Percentiles rank a stretch among this genome's conserved stretches.
Conservation (phyloP, 1,139 yeast species). For the Protomyces lactucae-debilis region DNA sequence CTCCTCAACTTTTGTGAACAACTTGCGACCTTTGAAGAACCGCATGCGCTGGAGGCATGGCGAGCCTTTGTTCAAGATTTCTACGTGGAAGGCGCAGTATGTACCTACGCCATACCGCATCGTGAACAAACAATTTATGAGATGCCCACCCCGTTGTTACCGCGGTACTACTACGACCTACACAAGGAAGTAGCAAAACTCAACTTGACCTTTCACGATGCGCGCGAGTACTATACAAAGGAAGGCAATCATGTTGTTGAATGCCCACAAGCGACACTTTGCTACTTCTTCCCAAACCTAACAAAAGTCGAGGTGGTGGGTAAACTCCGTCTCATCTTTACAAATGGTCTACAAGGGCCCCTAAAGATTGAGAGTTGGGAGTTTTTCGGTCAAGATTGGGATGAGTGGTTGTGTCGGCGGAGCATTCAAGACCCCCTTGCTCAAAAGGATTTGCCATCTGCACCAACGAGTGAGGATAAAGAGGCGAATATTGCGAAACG, state of each 20-base stretch:
- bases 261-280: slow-evolving; percentile 17
- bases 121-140: slow-evolving; percentile 3
- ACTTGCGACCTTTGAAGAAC: slow-evolving; percentile 5
- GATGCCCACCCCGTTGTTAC: slow-evolving; percentile 15
- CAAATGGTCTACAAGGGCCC: slow-evolving; percentile 2
- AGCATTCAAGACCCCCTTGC: slow-evolving; percentile 1
- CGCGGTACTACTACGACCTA: slow-evolving; percentile 11
- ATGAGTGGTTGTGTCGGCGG: slow-evolving; percentile 23
- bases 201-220: slow-evolving; percentile 25
- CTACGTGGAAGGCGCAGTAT: slow-evolving; percentile 19
- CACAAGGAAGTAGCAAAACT: slow-evolving; percentile 14
- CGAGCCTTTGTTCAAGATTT: slow-evolving; percentile 13
- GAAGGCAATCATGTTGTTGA: slow-evolving; percentile 19
- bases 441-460: background rate
- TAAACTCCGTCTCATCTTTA: slow-evolving; percentile 4
- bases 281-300: slow-evolving; percentile 14
- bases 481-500: background rate
- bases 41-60: slow-evolving; percentile 14
- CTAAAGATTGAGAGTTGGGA: slow-evolving; percentile 23
- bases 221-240: slow-evolving; percentile 15
- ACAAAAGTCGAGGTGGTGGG: slow-evolving; percentile 23
- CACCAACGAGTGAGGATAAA: background rate
- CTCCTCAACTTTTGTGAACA: slow-evolving; percentile 20
- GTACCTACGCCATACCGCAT: slow-evolving; percentile 16
- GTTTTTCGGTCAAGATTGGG: slow-evolving; percentile 19